Evolutionary conservation across 352 stramenopile species (phyloP), one percentile per base, ranked within the genome.

Genomic region (Halophytophthora batemanensis): DNA sequence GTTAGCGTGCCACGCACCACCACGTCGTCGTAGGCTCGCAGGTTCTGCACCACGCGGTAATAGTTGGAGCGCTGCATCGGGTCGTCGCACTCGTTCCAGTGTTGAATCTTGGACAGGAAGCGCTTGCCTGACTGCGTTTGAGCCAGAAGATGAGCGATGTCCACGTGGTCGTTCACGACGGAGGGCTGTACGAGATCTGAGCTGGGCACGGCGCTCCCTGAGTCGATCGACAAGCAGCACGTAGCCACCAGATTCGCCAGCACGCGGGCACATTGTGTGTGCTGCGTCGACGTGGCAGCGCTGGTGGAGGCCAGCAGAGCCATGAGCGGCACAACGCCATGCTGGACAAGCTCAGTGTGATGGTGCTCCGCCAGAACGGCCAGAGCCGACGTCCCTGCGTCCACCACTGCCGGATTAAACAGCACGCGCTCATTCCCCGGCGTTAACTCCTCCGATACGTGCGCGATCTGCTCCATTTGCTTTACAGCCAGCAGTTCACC

Each of bases 51-150:
- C 1, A 78, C 80, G n/a, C 84, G 81, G 45, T 70, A 94, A 51
- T 80, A 85, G 44, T 82, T 86, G 3, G 83, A 94, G 35, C 84
- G 71, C 34, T 84, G 55, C 60, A 88, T 82, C n/a, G 78, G 78
- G 53, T 91, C 81, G 17, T 71, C 40, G 14, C 39, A 66, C 5
- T 76, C 40, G 8, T 38, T 22, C 77, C 77, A 93, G 7, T 49
- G 58, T 10, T 50, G 21, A 7, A 90, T 53, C 18, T 66, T 58
- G 13, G 53, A 43, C 21, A 80, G 44, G 25, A 91, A 74, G 13
- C 50, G 53, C 17, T 70, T 69, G 3, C 80, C 82, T 11, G 71
- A 75, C 0, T 38, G 28, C 0, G 74, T 84, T 45, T 77, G 59
- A 37, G 62, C 37, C 18, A 92, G 53, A 48, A 84, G 41, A 21